Percentiles rank a stretch among this genome's conserved stretches.
These are phyloP conservation scores for Aspergillus tamarii DNA, from an alignment of 2,329 filamentous ascomycete genomes.

Conservation along the genomic window DNA sequence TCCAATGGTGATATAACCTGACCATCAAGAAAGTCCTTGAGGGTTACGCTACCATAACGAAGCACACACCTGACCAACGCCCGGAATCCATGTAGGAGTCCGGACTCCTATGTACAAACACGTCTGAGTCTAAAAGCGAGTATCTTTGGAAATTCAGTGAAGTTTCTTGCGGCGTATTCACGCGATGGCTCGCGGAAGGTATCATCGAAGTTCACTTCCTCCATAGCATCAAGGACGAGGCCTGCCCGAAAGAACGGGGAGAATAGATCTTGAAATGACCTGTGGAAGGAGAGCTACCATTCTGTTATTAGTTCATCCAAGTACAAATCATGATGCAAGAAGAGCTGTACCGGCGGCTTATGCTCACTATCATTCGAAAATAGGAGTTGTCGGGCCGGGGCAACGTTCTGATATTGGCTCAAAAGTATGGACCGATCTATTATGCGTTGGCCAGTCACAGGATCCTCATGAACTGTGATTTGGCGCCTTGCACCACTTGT, in stretches of 20 bases:
- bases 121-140: slow-evolving; percentile 27
- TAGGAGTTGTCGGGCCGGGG: slow-evolving; percentile 6
- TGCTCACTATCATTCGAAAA: neutral
- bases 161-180: slow-evolving; percentile 45
- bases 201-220: slow-evolving; percentile 52
- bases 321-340: neutral
- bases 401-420: neutral
- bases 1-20: no score
- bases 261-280: slow-evolving; percentile 51
- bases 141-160: slow-evolving; percentile 35
- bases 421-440: slow-evolving; percentile 31
- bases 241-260: slow-evolving; percentile 47
- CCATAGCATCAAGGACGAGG: slow-evolving; percentile 51
- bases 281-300: slow-evolving; percentile 47
- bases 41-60: no score
- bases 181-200: slow-evolving; percentile 29
- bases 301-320: neutral
- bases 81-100: neutral
- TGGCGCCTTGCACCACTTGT: slow-evolving; percentile 48
- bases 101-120: neutral
- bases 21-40: neutral
- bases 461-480: slow-evolving; percentile 45
- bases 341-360: neutral
- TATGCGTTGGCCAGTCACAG: slow-evolving; percentile 40
- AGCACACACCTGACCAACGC: neutral